Evolutionary conservation across 768 basidiomycete genomes (phyloP).

Genomic region (Hemileccinum rubropunctum): DNA sequence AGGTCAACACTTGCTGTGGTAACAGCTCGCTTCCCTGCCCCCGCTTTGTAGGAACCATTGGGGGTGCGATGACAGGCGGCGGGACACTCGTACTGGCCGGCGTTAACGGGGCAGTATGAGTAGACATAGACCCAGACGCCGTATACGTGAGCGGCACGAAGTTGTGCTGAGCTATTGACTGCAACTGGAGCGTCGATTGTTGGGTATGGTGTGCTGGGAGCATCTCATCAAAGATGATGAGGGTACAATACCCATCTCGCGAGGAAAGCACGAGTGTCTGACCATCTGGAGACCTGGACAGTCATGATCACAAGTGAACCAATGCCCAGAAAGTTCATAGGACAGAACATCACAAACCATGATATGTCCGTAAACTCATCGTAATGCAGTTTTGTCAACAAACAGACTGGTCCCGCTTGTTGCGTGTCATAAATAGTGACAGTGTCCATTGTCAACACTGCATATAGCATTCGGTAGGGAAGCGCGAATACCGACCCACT

Average conservation of each 20-base stretch:
- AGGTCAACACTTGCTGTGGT: slow-evolving; percentile 21
- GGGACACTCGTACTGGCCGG: slow-evolving; percentile 35
- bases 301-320: slow-evolving; percentile 2
- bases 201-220: slow-evolving; percentile 86
- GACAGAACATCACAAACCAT: slow-evolving; percentile 59
- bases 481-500: slow-evolving; percentile 76
- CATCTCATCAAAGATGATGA: slow-evolving; percentile 93
- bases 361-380: slow-evolving; percentile 96
- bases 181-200: slow-evolving; percentile 86
- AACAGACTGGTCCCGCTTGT: slow-evolving; percentile 86
- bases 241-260: slow-evolving; percentile 95
- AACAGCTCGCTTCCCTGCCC: slow-evolving; percentile 21
- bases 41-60: slow-evolving; percentile 35
- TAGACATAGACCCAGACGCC: slow-evolving; percentile 7
- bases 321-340: background rate
- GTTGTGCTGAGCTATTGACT: slow-evolving; percentile 86
- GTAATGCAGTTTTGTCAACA: slow-evolving; percentile 93
- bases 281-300: slow-evolving; percentile 88
- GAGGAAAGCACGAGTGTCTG: slow-evolving; percentile 89
- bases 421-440: slow-evolving; percentile 96
- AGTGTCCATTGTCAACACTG: slow-evolving; percentile 95
- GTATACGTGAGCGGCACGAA: slow-evolving; percentile 57
- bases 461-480: slow-evolving; percentile 92
- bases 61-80: slow-evolving; percentile 30
- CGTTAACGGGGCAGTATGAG: slow-evolving; percentile 21